These are phyloP conservation scores for Oehlia diaphana DNA, from an alignment of 192 early-diverging fungal species.

Conservation along the genomic window DNA sequence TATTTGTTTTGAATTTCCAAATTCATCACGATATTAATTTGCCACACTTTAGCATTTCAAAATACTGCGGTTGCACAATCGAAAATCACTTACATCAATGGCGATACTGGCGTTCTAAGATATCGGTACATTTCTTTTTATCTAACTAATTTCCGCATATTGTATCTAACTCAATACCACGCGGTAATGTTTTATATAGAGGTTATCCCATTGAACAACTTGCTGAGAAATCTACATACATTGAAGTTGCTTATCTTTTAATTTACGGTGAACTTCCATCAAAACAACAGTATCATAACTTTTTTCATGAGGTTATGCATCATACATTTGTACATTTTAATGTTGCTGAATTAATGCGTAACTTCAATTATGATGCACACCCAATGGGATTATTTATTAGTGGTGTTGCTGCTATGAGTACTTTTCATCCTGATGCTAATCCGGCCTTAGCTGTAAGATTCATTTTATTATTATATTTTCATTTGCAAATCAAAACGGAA, in stretches of 20 bases:
- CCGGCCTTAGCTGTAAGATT: constrained; percentile 47
- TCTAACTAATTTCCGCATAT: not conserved
- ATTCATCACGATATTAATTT: not conserved
- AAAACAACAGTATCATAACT: constrained; percentile 45
- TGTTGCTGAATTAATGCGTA: constrained; percentile 52
- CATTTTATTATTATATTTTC: not conserved
- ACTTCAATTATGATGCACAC: constrained; percentile 67
- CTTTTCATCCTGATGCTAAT: constrained; percentile 71
- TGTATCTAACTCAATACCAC: not conserved
- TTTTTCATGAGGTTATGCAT: constrained; percentile 57
- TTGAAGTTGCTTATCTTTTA: constrained; percentile 69
- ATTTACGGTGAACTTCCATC: constrained; percentile 64
- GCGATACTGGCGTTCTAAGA: constrained; percentile 62
- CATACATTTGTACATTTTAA: constrained; percentile 60
- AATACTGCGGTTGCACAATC: constrained; percentile 68
- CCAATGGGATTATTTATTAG: constrained; percentile 67
- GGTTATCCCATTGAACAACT: constrained; percentile 70
- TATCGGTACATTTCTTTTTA: constrained; percentile 37
- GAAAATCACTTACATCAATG: constrained; percentile 66
- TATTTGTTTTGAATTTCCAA: not conserved
- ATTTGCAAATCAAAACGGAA: not conserved
- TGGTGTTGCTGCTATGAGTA: constrained; percentile 59
- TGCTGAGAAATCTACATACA: constrained; percentile 60
- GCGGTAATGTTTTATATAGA: constrained; percentile 12
- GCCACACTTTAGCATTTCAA: constrained; percentile 42